phyloP scores from a whole-genome alignment of 2,329 filamentous ascomycete species.

The Raffaelea arxii region DNA sequence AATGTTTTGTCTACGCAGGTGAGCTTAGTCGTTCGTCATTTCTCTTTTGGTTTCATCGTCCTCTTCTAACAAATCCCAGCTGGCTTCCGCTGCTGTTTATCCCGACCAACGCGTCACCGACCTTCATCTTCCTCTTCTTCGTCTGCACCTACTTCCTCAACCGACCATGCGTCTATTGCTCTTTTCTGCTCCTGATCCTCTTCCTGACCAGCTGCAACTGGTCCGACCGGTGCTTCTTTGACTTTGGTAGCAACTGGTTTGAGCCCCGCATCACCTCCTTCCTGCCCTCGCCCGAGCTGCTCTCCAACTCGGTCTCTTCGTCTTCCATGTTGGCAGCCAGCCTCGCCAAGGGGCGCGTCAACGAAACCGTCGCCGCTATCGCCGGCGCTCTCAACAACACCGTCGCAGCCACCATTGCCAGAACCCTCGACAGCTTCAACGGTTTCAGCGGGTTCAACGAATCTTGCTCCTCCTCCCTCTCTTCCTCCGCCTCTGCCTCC shows the following conservation, averaged over 20 bases:
- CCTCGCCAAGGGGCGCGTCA: slow-evolving; percentile 25
- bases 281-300: slow-evolving; percentile 21
- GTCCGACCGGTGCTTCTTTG: slow-evolving; percentile 87
- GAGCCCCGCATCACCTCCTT: slow-evolving; percentile 51
- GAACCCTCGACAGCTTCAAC: too few species aligned
- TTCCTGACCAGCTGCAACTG: slow-evolving; percentile 58
- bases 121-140: slow-evolving; percentile 83
- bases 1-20: slow-evolving; percentile 63
- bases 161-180: slow-evolving; percentile 96
- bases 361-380: slow-evolving; percentile 31
- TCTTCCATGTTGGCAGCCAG: not conserved
- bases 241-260: slow-evolving; percentile 89
- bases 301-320: too few species aligned
- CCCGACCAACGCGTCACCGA: slow-evolving; percentile 73
- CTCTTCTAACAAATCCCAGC: slow-evolving; percentile 30
- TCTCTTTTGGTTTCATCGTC: not conserved
- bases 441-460: too few species aligned
- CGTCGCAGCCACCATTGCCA: too few species aligned
- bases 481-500: too few species aligned
- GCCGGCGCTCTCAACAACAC: slow-evolving; percentile 54
- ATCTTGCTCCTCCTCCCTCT: too few species aligned
- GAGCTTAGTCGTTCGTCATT: slow-evolving; percentile 14
- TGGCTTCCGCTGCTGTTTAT: slow-evolving; percentile 86
- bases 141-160: slow-evolving; percentile 93
- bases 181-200: slow-evolving; percentile 85